phyloP scores from a whole-genome alignment of 805 yeast species.

The Jamesozyma spencerorum region DNA sequence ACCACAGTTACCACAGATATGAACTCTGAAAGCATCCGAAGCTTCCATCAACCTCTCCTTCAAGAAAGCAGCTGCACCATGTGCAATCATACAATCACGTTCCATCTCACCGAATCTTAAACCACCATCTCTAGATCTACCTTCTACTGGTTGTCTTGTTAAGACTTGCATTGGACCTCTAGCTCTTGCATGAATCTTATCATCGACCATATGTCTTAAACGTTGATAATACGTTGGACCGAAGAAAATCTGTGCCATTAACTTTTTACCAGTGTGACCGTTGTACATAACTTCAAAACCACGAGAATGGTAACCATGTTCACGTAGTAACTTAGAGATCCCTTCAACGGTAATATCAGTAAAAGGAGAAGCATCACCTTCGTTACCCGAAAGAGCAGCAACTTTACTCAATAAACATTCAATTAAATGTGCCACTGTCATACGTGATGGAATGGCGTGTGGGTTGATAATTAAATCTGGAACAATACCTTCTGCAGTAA shows the following conservation, averaged over 20 bases:
- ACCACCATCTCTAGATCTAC: slow-evolving; percentile 99
- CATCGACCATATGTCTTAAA: slow-evolving; percentile 98
- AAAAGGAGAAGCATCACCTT: slow-evolving; percentile 99
- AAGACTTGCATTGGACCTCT: slow-evolving; percentile 97
- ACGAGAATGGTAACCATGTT: slow-evolving; percentile 94
- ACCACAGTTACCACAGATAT: slow-evolving; percentile 97
- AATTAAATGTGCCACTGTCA: slow-evolving; percentile 99
- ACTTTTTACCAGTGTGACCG: slow-evolving; percentile 96
- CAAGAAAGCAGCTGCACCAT: slow-evolving; percentile 97
- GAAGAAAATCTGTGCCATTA: slow-evolving; percentile 96
- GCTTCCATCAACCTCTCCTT: slow-evolving; percentile 98
- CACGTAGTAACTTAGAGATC: slow-evolving; percentile 81
- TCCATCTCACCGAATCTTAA: slow-evolving; percentile 99
- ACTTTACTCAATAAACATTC: slow-evolving; percentile 96
- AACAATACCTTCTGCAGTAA: slow-evolving; percentile 87
- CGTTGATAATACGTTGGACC: slow-evolving; percentile 99
- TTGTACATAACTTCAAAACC: slow-evolving; percentile 98
- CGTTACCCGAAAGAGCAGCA: slow-evolving; percentile 87
- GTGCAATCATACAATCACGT: slow-evolving; percentile 99
- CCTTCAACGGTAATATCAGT: slow-evolving; percentile 98
- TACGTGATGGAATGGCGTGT: slow-evolving; percentile 99
- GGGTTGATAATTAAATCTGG: slow-evolving; percentile 98
- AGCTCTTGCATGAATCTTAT: slow-evolving; percentile 97
- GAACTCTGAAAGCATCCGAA: slow-evolving; percentile 97
- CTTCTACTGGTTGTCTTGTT: slow-evolving; percentile 98